phyloP scores from a whole-genome alignment of 495 filamentous ascomycete species.

The Aspergillus hancockii region DNA sequence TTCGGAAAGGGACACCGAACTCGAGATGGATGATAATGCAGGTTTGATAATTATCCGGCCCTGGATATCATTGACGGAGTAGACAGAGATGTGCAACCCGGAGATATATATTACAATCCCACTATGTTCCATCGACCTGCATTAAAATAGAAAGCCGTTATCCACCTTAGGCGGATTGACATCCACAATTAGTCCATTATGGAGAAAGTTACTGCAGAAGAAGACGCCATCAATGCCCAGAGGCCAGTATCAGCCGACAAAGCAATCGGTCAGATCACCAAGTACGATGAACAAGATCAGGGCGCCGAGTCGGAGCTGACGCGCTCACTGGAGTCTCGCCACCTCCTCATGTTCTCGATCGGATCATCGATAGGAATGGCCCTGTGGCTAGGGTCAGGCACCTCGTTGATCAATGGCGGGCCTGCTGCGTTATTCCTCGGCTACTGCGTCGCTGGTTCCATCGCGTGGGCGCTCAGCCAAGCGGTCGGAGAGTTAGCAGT shows the following conservation, averaged over 20 bases:
- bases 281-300: slow-evolving; percentile 14
- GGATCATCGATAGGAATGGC: slow-evolving; percentile 36
- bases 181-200: background rate
- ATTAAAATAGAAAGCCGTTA: background rate
- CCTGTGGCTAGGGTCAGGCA: slow-evolving; percentile 28
- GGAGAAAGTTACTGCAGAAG: background rate
- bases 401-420: slow-evolving; percentile 24
- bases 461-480: slow-evolving; percentile 38
- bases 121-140: background rate
- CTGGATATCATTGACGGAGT: background rate
- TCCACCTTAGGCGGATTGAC: background rate
- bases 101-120: background rate
- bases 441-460: slow-evolving; percentile 34
- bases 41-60: background rate
- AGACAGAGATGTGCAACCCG: background rate
- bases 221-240: background rate
- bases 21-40: background rate
- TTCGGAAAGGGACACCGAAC: background rate
- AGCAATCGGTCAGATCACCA: background rate
- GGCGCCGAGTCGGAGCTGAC: slow-evolving; percentile 29
- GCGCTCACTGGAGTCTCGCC: slow-evolving; percentile 28
- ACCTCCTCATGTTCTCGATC: slow-evolving; percentile 36
- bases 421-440: slow-evolving; percentile 50
- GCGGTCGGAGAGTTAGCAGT: slow-evolving; percentile 48
- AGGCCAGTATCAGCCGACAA: background rate